phyloP scores from a whole-genome alignment of 2,329 filamentous ascomycete species.

The Nemania sp. region DNA sequence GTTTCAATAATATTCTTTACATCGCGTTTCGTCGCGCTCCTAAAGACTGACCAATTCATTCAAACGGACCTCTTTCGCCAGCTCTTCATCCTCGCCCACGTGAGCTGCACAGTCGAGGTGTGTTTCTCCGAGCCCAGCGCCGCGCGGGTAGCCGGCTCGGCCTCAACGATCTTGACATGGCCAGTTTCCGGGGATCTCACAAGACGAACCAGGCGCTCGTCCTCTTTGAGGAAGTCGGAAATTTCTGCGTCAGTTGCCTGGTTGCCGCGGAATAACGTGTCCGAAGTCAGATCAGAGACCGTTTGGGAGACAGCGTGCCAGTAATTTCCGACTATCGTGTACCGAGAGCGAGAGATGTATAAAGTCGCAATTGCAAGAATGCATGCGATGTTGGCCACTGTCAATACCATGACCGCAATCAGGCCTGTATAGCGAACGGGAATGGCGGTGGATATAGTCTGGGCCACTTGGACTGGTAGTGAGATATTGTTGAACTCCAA shows the following conservation, averaged over 20 bases:
- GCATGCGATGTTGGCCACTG: neutral
- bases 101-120: neutral
- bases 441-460: neutral
- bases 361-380: neutral
- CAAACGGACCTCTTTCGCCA: neutral
- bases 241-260: neutral
- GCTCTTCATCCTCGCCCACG: neutral
- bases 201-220: neutral
- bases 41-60: neutral
- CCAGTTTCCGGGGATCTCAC: neutral
- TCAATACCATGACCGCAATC: neutral
- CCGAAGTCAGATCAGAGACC: neutral
- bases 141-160: neutral
- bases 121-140: neutral
- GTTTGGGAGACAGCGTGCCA: slow-evolving; percentile 5
- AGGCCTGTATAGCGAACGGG: neutral
- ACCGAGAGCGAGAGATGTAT: neutral
- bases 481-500: neutral
- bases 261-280: neutral
- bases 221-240: neutral
- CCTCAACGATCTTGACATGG: neutral
- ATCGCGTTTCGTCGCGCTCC: too few relatives aligned
- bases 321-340: neutral
- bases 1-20: too few relatives aligned
- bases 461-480: neutral